These are phyloP conservation scores for Mycena vitilis DNA, from an alignment of 768 basidiomycete genomes.

Conservation along the genomic window DNA sequence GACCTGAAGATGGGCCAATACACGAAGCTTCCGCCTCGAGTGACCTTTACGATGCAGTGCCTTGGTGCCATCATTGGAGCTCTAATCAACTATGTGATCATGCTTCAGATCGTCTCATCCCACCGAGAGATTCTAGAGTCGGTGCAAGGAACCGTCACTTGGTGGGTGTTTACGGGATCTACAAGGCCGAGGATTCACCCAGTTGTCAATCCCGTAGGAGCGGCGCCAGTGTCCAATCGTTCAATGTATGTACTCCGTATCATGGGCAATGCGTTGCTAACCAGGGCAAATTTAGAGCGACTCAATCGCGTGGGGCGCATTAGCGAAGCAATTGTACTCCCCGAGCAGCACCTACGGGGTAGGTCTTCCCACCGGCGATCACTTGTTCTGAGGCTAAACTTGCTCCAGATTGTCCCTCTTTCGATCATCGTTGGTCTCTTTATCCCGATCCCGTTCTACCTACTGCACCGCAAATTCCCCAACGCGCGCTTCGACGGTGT, in stretches of 20 bases:
- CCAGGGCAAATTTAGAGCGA: slow-evolving; percentile 52
- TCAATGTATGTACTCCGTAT: slow-evolving; percentile 48
- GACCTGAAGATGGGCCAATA: slow-evolving; percentile 69
- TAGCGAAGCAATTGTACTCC: slow-evolving; percentile 60
- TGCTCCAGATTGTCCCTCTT: slow-evolving; percentile 55
- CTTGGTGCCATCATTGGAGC: slow-evolving; percentile 66
- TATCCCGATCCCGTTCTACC: slow-evolving; percentile 67
- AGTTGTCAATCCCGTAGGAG: slow-evolving; percentile 35
- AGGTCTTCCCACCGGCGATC: slow-evolving; percentile 34
- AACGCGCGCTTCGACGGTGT: slow-evolving; percentile 59
- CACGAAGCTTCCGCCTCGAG: slow-evolving; percentile 73
- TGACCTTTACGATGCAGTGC: slow-evolving; percentile 69
- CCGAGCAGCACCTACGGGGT: slow-evolving; percentile 60
- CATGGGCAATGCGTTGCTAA: slow-evolving; percentile 38
- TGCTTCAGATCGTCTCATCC: slow-evolving; percentile 63
- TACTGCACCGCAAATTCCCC: slow-evolving; percentile 61
- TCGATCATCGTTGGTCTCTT: slow-evolving; percentile 61
- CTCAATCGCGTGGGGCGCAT: slow-evolving; percentile 70
- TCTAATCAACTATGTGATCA: slow-evolving; percentile 61
- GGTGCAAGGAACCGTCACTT: slow-evolving; percentile 63
- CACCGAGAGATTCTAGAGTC: slow-evolving; percentile 62
- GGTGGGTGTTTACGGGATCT: slow-evolving; percentile 47
- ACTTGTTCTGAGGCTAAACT: slow-evolving; percentile 28
- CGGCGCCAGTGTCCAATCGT: slow-evolving; percentile 59
- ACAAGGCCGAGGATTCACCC: slow-evolving; percentile 23